Evolutionary conservation across 106 monocot genomes (phyloP).

Genomic region (Triglochin maritima): DNA sequence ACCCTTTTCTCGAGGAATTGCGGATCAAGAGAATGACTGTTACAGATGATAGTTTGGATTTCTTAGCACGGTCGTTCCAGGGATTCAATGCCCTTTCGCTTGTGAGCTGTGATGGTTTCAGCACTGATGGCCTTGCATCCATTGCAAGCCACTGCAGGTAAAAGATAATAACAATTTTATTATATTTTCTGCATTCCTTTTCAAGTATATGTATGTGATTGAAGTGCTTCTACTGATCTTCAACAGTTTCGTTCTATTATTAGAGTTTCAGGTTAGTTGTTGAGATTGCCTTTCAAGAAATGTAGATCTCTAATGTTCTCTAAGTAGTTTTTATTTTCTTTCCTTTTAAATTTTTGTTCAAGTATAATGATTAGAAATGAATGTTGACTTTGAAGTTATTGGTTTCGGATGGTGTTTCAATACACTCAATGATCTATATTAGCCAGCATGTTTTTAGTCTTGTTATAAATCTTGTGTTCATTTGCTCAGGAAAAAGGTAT

Average conservation of each 20-base stretch:
- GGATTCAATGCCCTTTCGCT: slow-evolving; percentile 30
- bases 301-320: background rate
- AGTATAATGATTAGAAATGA: background rate
- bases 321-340: background rate
- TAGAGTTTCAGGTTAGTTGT: no score
- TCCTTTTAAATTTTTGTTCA: background rate
- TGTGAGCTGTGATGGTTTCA: slow-evolving; percentile 44
- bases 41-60: slow-evolving; percentile 25
- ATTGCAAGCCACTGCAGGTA: slow-evolving; percentile 47
- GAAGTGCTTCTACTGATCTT: no score
- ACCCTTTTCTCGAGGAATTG: slow-evolving; percentile 38
- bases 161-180: background rate
- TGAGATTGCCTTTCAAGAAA: background rate
- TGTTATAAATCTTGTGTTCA: no score
- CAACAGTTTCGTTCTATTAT: no score
- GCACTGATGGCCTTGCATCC: slow-evolving; percentile 36
- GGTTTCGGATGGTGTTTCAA: no score
- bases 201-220: no score
- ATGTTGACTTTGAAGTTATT: no score
- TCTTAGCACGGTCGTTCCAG: slow-evolving; percentile 31
- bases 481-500: no score
- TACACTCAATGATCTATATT: no score
- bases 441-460: no score
- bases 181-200: no score
- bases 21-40: slow-evolving; percentile 41